phyloP scores from a whole-genome alignment of 176 grass and related monocot species.

The Avena insularis region DNA sequence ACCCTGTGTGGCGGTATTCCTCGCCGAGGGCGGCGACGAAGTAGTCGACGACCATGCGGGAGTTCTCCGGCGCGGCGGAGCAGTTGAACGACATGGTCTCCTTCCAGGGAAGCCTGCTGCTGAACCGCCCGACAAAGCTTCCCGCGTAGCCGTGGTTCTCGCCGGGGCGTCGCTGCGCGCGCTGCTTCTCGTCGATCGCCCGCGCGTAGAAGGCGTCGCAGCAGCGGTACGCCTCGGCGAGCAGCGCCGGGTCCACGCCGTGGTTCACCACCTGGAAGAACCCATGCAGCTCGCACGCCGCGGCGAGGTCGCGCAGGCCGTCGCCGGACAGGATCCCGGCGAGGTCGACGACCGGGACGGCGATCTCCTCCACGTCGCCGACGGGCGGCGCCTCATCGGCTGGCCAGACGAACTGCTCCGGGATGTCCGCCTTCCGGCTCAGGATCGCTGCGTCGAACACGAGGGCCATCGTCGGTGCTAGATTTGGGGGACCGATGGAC shows the following conservation, averaged over 20 bases:
- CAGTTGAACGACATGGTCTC: slow-evolving; percentile 52
- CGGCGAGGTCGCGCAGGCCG: slow-evolving; percentile 24
- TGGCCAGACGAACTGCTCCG: slow-evolving; percentile 85
- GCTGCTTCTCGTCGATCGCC: slow-evolving; percentile 76
- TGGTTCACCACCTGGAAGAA: slow-evolving; percentile 89
- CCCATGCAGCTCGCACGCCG: slow-evolving; percentile 70
- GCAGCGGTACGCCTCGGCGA: slow-evolving; percentile 70
- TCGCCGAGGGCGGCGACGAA: slow-evolving; percentile 40
- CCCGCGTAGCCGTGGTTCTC: slow-evolving; percentile 89
- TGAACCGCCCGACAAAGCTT: slow-evolving; percentile 65
- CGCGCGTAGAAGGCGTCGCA: slow-evolving; percentile 67
- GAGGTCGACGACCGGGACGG: slow-evolving; percentile 73
- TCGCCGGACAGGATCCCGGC: slow-evolving; percentile 32
- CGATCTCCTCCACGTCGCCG: slow-evolving; percentile 50
- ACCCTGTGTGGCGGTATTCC: slow-evolving; percentile 35
- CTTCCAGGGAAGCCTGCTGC: slow-evolving; percentile 43
- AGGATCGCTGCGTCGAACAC: slow-evolving; percentile 70
- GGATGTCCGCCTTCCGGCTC: slow-evolving; percentile 52
- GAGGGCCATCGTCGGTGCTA: neutral
- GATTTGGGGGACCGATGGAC: neutral
- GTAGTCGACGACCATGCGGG: slow-evolving; percentile 27
- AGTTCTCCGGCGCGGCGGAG: slow-evolving; percentile 29
- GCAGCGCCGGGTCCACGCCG: slow-evolving; percentile 60
- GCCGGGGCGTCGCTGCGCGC: slow-evolving; percentile 50
- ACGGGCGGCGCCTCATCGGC: slow-evolving; percentile 53